phyloP scores from a whole-genome alignment of 352 stramenopile species.

The Globisporangium camurandrum region DNA sequence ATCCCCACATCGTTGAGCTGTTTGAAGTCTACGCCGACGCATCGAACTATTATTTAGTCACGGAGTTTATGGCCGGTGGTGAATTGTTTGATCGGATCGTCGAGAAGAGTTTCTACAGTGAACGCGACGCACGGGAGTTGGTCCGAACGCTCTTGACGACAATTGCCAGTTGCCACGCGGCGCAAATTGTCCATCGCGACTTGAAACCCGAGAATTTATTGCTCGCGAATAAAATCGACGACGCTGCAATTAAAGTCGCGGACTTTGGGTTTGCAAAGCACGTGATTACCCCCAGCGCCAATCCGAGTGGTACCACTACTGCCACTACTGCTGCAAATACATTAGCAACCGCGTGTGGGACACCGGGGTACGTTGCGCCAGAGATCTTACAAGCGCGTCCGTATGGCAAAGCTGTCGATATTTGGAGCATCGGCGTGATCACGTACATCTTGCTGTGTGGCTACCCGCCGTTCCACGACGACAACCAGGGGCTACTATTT shows the following conservation, averaged over 20 bases:
- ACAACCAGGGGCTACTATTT: slow-evolving; percentile 88
- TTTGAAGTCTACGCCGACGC: slow-evolving; percentile 89
- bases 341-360: slow-evolving; percentile 66
- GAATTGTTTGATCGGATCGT: slow-evolving; percentile 86
- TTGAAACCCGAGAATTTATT: slow-evolving; percentile 97
- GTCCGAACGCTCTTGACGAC: slow-evolving; percentile 74
- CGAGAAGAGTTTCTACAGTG: slow-evolving; percentile 82
- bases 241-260: slow-evolving; percentile 76
- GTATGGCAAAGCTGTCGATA: slow-evolving; percentile 78
- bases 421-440: slow-evolving; percentile 89
- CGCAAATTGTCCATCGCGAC: slow-evolving; percentile 89
- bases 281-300: slow-evolving; percentile 42
- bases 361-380: slow-evolving; percentile 71
- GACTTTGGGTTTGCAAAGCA: slow-evolving; percentile 84
- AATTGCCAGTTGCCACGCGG: slow-evolving; percentile 82
- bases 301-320: too few relatives aligned
- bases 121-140: slow-evolving; percentile 70
- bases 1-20: slow-evolving; percentile 85
- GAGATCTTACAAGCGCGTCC: slow-evolving; percentile 72
- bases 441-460: slow-evolving; percentile 84
- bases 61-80: slow-evolving; percentile 90
- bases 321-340: too few relatives aligned
- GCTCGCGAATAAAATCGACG: slow-evolving; percentile 58
- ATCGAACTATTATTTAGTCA: slow-evolving; percentile 96
- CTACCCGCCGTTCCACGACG: slow-evolving; percentile 85